Evolutionary conservation across 257 asterid genomes (phyloP), one percentile per base, ranked within the genome.

Genomic region (Nicotiana benthamiana): DNA sequence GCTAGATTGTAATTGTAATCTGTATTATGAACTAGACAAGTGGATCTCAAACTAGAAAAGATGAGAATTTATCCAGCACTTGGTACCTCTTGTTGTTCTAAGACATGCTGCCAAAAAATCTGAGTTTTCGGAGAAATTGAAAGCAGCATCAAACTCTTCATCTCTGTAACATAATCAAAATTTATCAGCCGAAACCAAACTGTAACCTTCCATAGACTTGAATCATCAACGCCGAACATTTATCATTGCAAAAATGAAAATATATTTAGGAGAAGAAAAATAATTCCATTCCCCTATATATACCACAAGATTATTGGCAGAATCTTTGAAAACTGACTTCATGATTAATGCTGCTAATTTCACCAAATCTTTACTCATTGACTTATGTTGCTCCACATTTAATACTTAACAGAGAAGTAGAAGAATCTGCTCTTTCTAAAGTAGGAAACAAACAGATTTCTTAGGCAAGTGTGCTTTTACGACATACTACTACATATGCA

Each of bases 111-210:
- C 78, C 86, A 95, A 75, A 86, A 91, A 95, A 67, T 80, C 84
- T 12, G 96, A 81, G 32, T 93, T 85, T 81, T 85, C 88, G 22
- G 97, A 90, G 88, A 91, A 95, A 84, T 93, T 90, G 59, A 95
- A 95, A 9, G 99, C 96, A 3, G 82, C 84, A 75, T 93, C 81
- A 98, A 98, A 95, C 83, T 95, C 99, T 4, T 83, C 89, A 67
- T 92, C 93, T 84, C 97, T 95, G 64, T 63, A 83, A 80, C 17
- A 65, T 79, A 75, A 66, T 59, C 43, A 72, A 64, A 80, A 5
- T 2, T 74, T 26, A 77, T 77, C 79, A 22, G 79, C 61, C 27
- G 36, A 26, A 11, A 74, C 61, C 26, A 48, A 72, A 48, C 51
- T 28, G 62, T 74, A 48, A 74, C 61, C 61, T 15, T 48, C 43